Base-by-base conservation (phyloP, 208 protist genomes). In the Histomonas meleagridis region DNA sequence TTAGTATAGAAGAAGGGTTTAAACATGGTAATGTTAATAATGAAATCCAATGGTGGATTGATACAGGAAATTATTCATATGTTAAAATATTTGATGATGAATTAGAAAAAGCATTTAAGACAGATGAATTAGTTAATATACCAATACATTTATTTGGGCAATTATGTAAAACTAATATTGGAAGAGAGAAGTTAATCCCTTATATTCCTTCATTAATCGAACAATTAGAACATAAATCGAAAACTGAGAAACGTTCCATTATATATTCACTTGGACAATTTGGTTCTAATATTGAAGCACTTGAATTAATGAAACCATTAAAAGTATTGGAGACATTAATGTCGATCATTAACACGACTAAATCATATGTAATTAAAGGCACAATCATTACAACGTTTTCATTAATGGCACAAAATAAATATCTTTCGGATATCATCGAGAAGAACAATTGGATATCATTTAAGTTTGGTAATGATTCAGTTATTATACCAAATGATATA, bases 201-300 rank as follows among this genome's bases (percentile, higher is more conserved):
- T 7, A 38, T 18, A 35, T 86, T 16, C 76, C 76, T 38, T 18
- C 1, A n/a, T 28, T 86, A 2, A 10, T 86, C n/a, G n/a, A n/a
- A n/a, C n/a, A n/a, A n/a, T n/a, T n/a, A n/a, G n/a, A 86, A 86
- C 26, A 86, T 57, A 38, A 12, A 32, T 72, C 14, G 40, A 72
- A 26, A n/a, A 10, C 32, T 55, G 76, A 86, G 1, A 57, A 51
- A 46, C 23, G 76, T 32, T 9, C 21, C 14, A 46, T 18, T 51
- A 86, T 86, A 46, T 86, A 55, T 55, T 40, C 76, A 43, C 38
- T 86, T 5, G 76, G 46, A 38, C 76, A 86, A 26, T 57, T 86
- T 16, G 76, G 46, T 18, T 53, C 40, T 55, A 23, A 26, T 16
- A 40, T 28, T 28, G 1, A 26, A 49, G 5, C 76, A 38, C 0